Percentiles rank a stretch among this genome's conserved stretches.
Conservation (phyloP, 1,284 basidiomycete genomes). For the Ustilago nuda region DNA sequence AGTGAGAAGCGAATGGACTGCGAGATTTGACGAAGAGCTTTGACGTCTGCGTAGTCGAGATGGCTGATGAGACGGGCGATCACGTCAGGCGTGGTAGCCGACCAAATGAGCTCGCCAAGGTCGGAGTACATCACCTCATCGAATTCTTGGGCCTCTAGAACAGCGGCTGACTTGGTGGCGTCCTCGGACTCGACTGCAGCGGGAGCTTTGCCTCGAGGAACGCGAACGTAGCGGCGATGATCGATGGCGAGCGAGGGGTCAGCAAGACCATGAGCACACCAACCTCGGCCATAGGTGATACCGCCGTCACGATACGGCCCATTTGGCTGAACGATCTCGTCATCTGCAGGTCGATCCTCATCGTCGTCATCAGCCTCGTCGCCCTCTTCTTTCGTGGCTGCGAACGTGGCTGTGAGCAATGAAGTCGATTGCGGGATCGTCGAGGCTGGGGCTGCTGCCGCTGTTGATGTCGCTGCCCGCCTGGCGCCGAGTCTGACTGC, state of each 20-base stretch:
- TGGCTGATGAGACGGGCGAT: conserved; percentile 48
- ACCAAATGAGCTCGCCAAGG: conserved; percentile 59
- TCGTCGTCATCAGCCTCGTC: conserved; percentile 9
- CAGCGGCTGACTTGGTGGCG: neutral
- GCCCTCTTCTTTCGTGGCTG: conserved; percentile 31
- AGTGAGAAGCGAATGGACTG: conserved; percentile 53
- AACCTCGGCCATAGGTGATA: conserved; percentile 57
- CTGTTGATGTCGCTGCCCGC: neutral
- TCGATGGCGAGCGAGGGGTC: conserved; percentile 43
- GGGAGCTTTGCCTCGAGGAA: conserved; percentile 6
- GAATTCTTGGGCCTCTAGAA: conserved; percentile 6
- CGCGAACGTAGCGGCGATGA: conserved; percentile 41
- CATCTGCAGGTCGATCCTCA: neutral
- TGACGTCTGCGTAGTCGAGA: conserved; percentile 64
- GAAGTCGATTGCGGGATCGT: conserved; percentile 15
- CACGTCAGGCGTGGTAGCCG: conserved; percentile 56
- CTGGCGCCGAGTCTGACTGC: conserved; percentile 32
- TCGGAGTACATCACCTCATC: conserved; percentile 54
- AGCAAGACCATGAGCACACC: conserved; percentile 55
- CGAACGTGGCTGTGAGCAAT: conserved; percentile 26
- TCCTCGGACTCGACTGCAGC: neutral
- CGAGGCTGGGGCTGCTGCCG: neutral
- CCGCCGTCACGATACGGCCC: conserved; percentile 55
- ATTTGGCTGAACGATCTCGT: conserved; percentile 44
- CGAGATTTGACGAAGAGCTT: conserved; percentile 59